Percentiles rank a stretch among this genome's conserved stretches.
Evolutionary conservation across 345 rosid genomes (phyloP).

Genomic region (Geranium rotundifolium): DNA sequence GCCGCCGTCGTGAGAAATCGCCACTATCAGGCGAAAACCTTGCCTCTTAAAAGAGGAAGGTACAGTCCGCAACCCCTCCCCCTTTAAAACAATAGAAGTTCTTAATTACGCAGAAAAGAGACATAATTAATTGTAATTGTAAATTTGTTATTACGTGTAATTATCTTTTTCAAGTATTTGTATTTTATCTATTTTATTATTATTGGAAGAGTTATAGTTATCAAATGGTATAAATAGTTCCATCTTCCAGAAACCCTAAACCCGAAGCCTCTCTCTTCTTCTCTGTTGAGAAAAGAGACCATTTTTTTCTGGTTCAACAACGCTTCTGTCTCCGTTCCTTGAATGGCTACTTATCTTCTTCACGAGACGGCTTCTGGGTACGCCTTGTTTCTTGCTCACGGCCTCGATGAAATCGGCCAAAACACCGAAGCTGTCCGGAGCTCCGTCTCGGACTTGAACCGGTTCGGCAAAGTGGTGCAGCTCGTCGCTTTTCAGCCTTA

Average conservation of each 20-base stretch:
- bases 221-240: background rate
- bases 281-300: background rate
- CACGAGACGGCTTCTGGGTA: conserved; percentile 73
- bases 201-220: too few relatives aligned
- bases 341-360: conserved; percentile 47
- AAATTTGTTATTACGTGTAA: too few relatives aligned
- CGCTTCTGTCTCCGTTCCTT: conserved; percentile 4
- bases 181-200: too few relatives aligned
- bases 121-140: too few relatives aligned
- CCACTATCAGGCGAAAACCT: too few relatives aligned
- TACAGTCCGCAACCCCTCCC: too few relatives aligned
- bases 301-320: background rate
- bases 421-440: conserved; percentile 65
- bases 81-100: too few relatives aligned
- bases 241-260: background rate
- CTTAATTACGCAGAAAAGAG: too few relatives aligned
- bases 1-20: too few relatives aligned
- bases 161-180: too few relatives aligned
- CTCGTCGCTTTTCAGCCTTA: conserved; percentile 59
- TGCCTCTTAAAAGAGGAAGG: too few relatives aligned
- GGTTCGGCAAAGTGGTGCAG: conserved; percentile 74
- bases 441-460: conserved; percentile 58
- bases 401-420: conserved; percentile 77
- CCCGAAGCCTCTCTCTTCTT: background rate
- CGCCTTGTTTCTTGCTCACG: conserved; percentile 39